These are phyloP conservation scores for Sanguinoderma infundibulare DNA, from an alignment of 1,284 basidiomycete species.

Conservation along the genomic window DNA sequence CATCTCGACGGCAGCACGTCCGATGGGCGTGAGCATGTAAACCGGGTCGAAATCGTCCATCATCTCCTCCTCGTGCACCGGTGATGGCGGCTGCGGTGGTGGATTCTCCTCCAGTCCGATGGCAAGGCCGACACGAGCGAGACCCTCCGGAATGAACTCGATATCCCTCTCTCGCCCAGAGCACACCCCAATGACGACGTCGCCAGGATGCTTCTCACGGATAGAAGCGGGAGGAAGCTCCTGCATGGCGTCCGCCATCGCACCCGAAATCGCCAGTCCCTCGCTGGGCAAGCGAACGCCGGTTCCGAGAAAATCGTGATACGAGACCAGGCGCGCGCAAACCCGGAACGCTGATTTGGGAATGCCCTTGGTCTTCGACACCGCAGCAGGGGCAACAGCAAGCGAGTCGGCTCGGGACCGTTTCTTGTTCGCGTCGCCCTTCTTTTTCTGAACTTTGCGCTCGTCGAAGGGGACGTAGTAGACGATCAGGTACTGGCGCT, in stretches of 20 bases:
- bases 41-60: conserved; percentile 42
- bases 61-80: conserved; percentile 43
- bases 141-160: conserved; percentile 71
- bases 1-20: conserved; percentile 80
- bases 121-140: conserved; percentile 69
- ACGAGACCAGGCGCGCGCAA: conserved; percentile 67
- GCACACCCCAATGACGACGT: conserved; percentile 63
- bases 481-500: conserved; percentile 72
- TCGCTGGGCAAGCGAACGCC: conserved; percentile 74
- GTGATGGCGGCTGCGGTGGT: conserved; percentile 27
- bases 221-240: conserved; percentile 39
- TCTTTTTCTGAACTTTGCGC: conserved; percentile 33
- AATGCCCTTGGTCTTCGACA: conserved; percentile 42
- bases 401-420: conserved; percentile 34
- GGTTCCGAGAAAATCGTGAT: conserved; percentile 68
- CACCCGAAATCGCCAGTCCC: conserved; percentile 67
- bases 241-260: conserved; percentile 60
- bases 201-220: conserved; percentile 37
- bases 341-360: conserved; percentile 66
- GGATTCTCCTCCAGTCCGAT: conserved; percentile 32
- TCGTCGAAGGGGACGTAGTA: conserved; percentile 64
- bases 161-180: conserved; percentile 64
- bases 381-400: conserved; percentile 42
- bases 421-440: conserved; percentile 39
- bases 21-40: conserved; percentile 66